Evolutionary conservation across 2,329 filamentous ascomycete genomes (phyloP).

Genomic region (Pyricularia sp.): DNA sequence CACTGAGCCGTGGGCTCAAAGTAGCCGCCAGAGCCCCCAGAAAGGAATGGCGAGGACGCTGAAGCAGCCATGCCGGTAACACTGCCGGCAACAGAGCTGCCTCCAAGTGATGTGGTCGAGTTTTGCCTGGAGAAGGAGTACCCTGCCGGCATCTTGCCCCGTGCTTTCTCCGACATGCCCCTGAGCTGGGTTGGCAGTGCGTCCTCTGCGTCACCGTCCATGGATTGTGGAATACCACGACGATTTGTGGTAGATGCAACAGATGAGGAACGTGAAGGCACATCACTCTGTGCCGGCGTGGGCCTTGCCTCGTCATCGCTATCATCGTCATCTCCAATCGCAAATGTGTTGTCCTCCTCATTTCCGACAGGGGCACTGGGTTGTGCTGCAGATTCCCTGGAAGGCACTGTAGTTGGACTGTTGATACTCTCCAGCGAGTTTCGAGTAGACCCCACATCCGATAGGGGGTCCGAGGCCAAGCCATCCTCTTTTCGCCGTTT

Average conservation of each 20-base stretch:
- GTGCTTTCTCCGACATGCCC: constrained; percentile 93
- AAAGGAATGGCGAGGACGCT: background rate
- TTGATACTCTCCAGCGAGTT: constrained; percentile 56
- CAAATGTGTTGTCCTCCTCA: constrained; percentile 69
- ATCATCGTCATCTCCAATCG: constrained; percentile 67
- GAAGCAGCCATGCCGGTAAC: background rate
- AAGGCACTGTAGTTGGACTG: constrained; percentile 45
- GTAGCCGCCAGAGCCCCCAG: background rate
- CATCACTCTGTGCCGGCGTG: constrained; percentile 48
- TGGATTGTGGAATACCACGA: background rate
- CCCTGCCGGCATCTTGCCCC: constrained; percentile 87
- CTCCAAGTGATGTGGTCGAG: constrained; percentile 65
- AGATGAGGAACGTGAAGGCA: constrained; percentile 53
- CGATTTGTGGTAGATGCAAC: constrained; percentile 32
- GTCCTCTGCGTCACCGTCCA: constrained; percentile 42
- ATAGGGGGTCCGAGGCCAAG: constrained; percentile 32
- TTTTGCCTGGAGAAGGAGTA: constrained; percentile 82
- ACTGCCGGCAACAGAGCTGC: constrained; percentile 1
- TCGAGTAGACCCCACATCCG: constrained; percentile 34
- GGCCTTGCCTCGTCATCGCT: constrained; percentile 37
- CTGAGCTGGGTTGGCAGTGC: constrained; percentile 69
- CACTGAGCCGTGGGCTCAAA: constrained; percentile 74
- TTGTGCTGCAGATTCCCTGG: constrained; percentile 44
- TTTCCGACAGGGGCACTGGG: constrained; percentile 51
- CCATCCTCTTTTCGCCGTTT: constrained; percentile 53